Conservation (phyloP, 345 rosid species). For the Sisymbrium altissimum region DNA sequence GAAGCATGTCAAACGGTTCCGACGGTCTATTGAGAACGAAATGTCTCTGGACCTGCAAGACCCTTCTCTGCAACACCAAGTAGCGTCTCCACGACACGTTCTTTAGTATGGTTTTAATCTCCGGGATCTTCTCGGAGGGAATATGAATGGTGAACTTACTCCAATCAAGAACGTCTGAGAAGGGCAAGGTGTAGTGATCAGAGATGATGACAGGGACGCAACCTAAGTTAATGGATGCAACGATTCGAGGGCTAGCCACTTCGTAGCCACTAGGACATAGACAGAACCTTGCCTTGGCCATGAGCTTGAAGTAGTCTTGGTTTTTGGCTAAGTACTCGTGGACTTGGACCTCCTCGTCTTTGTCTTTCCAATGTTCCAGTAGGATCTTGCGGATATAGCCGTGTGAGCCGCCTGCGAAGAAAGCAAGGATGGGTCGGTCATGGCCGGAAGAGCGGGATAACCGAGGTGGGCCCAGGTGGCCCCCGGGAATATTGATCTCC, state of each 20-base stretch:
- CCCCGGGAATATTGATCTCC: conserved; percentile 33
- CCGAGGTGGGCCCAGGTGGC: conserved; percentile 20
- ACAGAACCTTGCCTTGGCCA: conserved; percentile 47
- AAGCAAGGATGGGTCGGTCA: conserved; percentile 42
- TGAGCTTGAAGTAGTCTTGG: conserved; percentile 35
- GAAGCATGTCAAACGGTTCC: conserved; percentile 46
- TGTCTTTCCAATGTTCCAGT: conserved; percentile 42
- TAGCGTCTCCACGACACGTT: conserved; percentile 29
- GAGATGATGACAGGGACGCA: conserved; percentile 54
- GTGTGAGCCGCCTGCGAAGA: conserved; percentile 49
- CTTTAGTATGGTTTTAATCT: conserved; percentile 40
- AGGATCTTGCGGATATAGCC: conserved; percentile 39
- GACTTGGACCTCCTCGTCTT: conserved; percentile 45
- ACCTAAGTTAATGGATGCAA: conserved; percentile 42
- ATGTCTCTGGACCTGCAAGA: conserved; percentile 39
- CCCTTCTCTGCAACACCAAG: conserved; percentile 37
- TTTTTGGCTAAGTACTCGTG: conserved; percentile 36
- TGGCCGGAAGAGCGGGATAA: conserved; percentile 14
- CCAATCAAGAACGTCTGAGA: conserved; percentile 51
- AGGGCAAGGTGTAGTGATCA: conserved; percentile 42
- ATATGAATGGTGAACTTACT: conserved; percentile 43
- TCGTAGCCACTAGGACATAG: conserved; percentile 57
- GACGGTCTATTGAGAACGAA: conserved; percentile 48
- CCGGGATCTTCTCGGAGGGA: conserved; percentile 39
- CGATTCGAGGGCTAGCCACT: conserved; percentile 55